These are phyloP conservation scores for Cruciata laevipes DNA, from an alignment of 257 asterid genomes.

Conservation along the genomic window DNA sequence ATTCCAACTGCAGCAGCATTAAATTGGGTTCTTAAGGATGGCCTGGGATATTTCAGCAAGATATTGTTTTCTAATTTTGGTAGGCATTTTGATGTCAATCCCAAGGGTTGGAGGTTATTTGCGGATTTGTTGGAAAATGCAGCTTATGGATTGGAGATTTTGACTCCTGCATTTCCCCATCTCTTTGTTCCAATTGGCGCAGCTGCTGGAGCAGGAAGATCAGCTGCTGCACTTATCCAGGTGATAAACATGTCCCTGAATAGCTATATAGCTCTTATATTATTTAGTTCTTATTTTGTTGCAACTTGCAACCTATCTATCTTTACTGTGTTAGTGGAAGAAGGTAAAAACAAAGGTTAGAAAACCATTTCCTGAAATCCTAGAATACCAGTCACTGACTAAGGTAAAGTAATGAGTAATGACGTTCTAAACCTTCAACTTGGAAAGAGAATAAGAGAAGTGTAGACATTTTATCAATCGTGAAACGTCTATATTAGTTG, in stretches of 20 bases:
- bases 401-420: background rate
- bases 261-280: background rate
- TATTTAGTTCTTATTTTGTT: background rate
- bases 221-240: constrained; percentile 92
- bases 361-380: background rate
- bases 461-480: background rate
- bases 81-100: constrained; percentile 89
- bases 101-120: constrained; percentile 92
- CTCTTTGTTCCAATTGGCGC: constrained; percentile 95
- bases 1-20: constrained; percentile 96
- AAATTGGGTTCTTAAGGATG: constrained; percentile 97
- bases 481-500: too few relatives aligned
- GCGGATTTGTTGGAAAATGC: constrained; percentile 91
- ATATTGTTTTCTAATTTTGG: constrained; percentile 82
- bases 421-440: background rate
- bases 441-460: background rate
- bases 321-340: background rate
- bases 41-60: constrained; percentile 90
- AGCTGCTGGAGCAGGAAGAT: constrained; percentile 91
- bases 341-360: background rate
- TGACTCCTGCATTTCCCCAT: constrained; percentile 94
- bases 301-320: background rate
- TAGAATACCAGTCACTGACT: background rate
- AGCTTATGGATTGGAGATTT: constrained; percentile 86
- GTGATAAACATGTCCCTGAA: constrained; percentile 24